Conservation (phyloP, 176 grass and related monocot genomes). For the Puya raimondii region DNA sequence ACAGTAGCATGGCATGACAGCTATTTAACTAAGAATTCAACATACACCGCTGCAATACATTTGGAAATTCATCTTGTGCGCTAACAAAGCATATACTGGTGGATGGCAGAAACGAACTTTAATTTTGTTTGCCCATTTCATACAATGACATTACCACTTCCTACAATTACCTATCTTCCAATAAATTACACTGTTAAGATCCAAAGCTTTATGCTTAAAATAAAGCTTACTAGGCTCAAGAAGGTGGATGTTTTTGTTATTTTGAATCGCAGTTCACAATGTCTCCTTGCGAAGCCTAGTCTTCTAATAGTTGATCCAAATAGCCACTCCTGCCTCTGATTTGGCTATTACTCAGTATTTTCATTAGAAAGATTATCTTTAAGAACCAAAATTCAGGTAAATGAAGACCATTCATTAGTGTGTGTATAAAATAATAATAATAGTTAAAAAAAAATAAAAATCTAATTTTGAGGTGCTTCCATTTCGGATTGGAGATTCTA, state of each 20-base stretch:
- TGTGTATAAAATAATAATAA: not conserved
- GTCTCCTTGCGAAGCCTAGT: not conserved
- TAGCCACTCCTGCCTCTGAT: not conserved
- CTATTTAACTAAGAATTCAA: too few relatives aligned
- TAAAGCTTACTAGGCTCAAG: not conserved
- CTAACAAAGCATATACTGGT: too few relatives aligned
- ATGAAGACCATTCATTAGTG: not conserved
- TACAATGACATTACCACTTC: too few relatives aligned
- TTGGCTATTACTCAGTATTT: not conserved
- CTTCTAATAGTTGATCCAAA: not conserved
- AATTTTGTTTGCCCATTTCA: too few relatives aligned
- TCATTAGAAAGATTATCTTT: not conserved
- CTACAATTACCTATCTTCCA: too few relatives aligned
- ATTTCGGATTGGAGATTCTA: not conserved
- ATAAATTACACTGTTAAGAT: too few relatives aligned
- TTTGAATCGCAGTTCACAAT: not conserved
- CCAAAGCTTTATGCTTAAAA: too few relatives aligned
- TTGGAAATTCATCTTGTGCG: too few relatives aligned
- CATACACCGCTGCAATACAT: too few relatives aligned
- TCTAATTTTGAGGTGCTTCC: not conserved
- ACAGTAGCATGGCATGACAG: too few relatives aligned
- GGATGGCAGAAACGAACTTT: too few relatives aligned
- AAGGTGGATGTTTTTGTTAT: not conserved
- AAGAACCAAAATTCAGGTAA: not conserved
- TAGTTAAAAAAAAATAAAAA: not conserved